Percentiles rank a stretch among this genome's conserved stretches.
Conservation (phyloP, 2,329 filamentous ascomycete genomes). For the Colletotrichum noveboracense region DNA sequence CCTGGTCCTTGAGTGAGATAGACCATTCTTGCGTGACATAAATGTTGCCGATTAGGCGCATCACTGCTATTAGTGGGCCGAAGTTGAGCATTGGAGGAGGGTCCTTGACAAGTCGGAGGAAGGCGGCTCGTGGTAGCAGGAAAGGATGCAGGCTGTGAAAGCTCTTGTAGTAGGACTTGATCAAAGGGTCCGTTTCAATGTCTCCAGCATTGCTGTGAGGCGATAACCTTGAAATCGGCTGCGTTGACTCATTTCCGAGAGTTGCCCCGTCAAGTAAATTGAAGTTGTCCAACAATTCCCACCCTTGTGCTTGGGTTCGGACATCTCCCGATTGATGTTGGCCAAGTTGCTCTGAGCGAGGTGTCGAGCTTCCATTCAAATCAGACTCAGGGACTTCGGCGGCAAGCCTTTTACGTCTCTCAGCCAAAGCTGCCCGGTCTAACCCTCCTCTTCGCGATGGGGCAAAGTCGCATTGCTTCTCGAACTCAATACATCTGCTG, state of each 20-base stretch:
- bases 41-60: constrained; percentile 39
- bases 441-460: constrained; percentile 53
- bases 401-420: constrained; percentile 31
- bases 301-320: not conserved
- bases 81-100: constrained; percentile 12
- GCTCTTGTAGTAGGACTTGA: constrained; percentile 38
- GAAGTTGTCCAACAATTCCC: not conserved
- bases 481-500: constrained; percentile 45
- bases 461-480: constrained; percentile 53
- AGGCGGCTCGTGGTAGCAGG: constrained; percentile 24
- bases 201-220: not conserved
- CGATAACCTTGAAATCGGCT: not conserved
- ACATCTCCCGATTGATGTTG: not conserved
- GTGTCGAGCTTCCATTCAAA: not conserved
- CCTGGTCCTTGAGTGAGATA: not conserved
- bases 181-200: constrained; percentile 26
- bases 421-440: constrained; percentile 32
- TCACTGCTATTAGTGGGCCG: constrained; percentile 26
- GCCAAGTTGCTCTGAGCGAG: not conserved
- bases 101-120: constrained; percentile 18
- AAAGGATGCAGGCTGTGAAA: constrained; percentile 39
- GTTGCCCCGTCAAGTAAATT: not conserved
- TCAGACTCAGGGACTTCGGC: not conserved
- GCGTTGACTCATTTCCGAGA: not conserved
- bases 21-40: constrained; percentile 27